Evolutionary conservation across 495 filamentous ascomycete genomes (phyloP), one percentile per base, ranked within the genome.

Genomic region (Xylaria palmicola): DNA sequence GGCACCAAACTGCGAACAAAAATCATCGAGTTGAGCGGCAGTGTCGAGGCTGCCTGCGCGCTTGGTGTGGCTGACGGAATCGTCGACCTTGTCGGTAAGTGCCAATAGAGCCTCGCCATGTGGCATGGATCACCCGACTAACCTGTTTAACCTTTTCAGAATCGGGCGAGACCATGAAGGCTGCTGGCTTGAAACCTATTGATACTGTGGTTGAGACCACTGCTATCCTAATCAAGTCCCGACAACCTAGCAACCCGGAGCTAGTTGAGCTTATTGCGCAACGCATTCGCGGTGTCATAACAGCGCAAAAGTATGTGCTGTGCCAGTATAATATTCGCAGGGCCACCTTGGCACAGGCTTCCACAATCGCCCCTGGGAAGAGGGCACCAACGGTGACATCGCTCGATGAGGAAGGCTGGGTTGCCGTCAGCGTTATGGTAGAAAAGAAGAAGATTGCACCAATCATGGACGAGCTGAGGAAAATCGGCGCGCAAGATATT

Each of bases 111-210:
- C 79, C 47, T 32, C 6, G 6, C 37, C 52, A 40, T 40, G 47
- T 20, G 13, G 6, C 13, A 24, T 17, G 41, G 5, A 36, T n/a
- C 30, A 58, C 32, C 13, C n/a, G 32, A 24, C 48, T 34, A 19
- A 57, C 59, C n/a, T 60, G 24, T 60, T n/a, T 19, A 36, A 48
- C 43, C 10, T 6, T 37, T 30, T 4, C 60, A 97, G 94, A 98
- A 84, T 98, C 94, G 37, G 94, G 94, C 49, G 93, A 97, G 70
- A 98, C 94, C 10, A 98, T 98, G 94, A 91, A 88, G 68, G 94
- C 92, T 2, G 93, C 93, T 34, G 95, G 95, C n/a, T 82, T 98
- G 43, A 95, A 94, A 74, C 85, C 95, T 62, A 97, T 98, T 69
- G 92, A 92, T 62, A 98, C 94, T 2, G 92, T 98, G 17, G 81